Base-by-base conservation (phyloP, 2,329 filamentous ascomycete species). In the Botryotinia calthae region DNA sequence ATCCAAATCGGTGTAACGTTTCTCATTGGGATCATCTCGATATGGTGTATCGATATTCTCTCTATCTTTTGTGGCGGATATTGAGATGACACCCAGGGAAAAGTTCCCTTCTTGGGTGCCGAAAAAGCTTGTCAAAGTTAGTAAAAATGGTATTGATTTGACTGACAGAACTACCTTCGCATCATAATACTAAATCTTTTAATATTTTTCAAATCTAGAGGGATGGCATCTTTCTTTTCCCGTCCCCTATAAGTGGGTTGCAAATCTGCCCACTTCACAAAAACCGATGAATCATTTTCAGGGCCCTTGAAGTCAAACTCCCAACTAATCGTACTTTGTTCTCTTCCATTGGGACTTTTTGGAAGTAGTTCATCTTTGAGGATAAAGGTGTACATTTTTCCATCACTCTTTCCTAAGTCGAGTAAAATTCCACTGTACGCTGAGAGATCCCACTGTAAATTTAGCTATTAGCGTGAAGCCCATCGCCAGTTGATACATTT, bases 171-270 rank as follows among this genome's bases (percentile, higher is more conserved):
- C 73, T 81, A 93, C 93, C 93, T 96, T 80, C 93, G 84, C 85
- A 92, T 92, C 93, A 96, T 95, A 73, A 96, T 85, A 68, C 89
- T 90, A 44, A 95, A 84, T 64, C 91, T 85, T 82, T 88, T 91
- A 56, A 96, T 84, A 61, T 84, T 83, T 65, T 84, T 84, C 75
- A 87, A 78, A 77, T 94, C 84, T 76, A 96, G 80, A 8, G 86
- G 84, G 72, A 84, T 81, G 0, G 87, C 87, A 81, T 91, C 89
- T 28, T 86, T 82, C 79, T 88, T 86, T 74, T 89, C 85, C 77
- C 86, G 88, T 0, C 93, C 93, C 5, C 93, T 85, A 81, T 94
- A 96, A 2, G 91, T 95, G 1, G 93, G 84, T 79, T 87, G 88
- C 75, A 97, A 88, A 37, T 87, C 85, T 20, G 81, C 81, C 90